A percentile compares a stretch with the other conserved stretches of the same genome.
Conservation (phyloP, 2,329 filamentous ascomycete genomes). For the Trichocomaceae sp. region DNA sequence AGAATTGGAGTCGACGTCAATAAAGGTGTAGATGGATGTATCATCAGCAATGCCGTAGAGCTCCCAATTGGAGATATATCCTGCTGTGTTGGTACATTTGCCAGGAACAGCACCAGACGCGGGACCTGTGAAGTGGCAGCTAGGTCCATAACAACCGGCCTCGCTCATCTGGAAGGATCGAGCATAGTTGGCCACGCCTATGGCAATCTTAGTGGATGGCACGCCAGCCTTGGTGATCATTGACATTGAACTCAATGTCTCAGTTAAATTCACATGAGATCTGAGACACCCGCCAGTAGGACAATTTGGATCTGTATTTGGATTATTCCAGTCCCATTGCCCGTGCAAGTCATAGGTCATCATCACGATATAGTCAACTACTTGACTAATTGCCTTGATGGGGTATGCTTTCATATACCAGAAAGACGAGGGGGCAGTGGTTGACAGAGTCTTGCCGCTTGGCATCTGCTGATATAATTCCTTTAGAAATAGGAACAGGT, state of each 20-base stretch:
- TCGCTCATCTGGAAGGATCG: conserved; percentile 31
- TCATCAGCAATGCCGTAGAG: no score
- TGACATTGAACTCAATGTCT: conserved; percentile 2
- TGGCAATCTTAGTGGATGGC: conserved; percentile 19
- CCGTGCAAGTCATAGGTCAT: conserved; percentile 35
- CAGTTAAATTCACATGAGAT: conserved; percentile 2
- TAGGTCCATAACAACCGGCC: conserved; percentile 26
- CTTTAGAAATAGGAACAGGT: background rate
- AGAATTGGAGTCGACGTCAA: background rate
- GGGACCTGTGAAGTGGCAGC: no score
- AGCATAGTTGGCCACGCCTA: conserved; percentile 33
- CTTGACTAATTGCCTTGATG: conserved; percentile 19
- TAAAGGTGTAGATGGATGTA: no score
- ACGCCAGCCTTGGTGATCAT: conserved; percentile 10
- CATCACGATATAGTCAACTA: conserved; percentile 28
- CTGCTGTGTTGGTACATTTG: no score
- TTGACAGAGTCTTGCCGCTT: background rate
- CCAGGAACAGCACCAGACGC: no score
- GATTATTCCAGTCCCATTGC: conserved; percentile 22
- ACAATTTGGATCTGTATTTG: background rate
- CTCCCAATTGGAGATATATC: no score
- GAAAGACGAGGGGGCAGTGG: conserved; percentile 12
- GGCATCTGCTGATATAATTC: background rate
- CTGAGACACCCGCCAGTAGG: background rate
- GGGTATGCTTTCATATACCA: conserved; percentile 27